Evolutionary conservation across 768 basidiomycete genomes (phyloP), one percentile per base, ranked within the genome.

Genomic region (Boletus fagicola): DNA sequence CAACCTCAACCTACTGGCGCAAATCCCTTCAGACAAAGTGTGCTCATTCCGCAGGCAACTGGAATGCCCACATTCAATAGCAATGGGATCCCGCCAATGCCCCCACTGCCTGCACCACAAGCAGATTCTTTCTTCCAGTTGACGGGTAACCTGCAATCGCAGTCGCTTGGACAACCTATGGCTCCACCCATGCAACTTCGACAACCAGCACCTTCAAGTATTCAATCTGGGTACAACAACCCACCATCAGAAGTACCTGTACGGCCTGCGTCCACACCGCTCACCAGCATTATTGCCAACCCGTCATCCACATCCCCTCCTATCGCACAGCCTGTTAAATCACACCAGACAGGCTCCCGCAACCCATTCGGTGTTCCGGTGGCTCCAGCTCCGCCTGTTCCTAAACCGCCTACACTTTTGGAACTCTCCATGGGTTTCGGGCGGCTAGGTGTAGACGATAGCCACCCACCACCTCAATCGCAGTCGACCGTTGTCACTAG

Each of bases 311-410:
- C 67, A 7, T 75, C 79, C 7, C 80, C 80, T 5, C 78, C 80
- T 38, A 62, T 75, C 4, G 77, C 80, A 3, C 84, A 87, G 65
- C 84, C 86, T 8, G 80, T 98, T 28, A 86, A 84, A 64, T 80
- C 94, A 7, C 95, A 98, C 70, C 85, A 89, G 69, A 99, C 97
- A 4, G 96, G 97, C 28, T 92, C 92, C 8, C 86, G 85, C 63
- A 99, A 99, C 79, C 97, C 97, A 4, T 99, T 99, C 61, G 95
- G 94, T 7, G 82, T 84, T 31, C 83, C 90, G 5, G 77, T 81
- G 6, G 78, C 80, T 10, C 75, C 83, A 24, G 74, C 77, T 16
- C 82, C 86, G 1, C 85, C 89, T 16, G 77, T 90, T 28, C 89
- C 91, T 1, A 89, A 86, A 69, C 82, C 79, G 30, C 92, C 89